Evolutionary conservation across 2,329 filamentous ascomycete species (phyloP).

Genomic region (Mycosphaerella arachidis): DNA sequence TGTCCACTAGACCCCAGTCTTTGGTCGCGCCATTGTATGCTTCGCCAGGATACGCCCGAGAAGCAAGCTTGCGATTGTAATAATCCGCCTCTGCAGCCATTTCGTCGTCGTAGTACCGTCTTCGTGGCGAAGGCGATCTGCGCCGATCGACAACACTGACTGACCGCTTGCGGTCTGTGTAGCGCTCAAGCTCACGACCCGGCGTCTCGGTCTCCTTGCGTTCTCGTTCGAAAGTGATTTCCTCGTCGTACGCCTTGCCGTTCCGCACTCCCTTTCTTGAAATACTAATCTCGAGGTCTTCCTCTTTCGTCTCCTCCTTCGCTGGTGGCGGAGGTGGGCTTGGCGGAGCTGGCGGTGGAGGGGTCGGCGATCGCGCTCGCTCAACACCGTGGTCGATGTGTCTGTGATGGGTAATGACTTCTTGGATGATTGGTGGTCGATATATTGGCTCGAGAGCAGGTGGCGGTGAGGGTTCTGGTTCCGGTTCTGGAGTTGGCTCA

Average conservation of each 20-base stretch:
- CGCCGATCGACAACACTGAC: constrained; percentile 31
- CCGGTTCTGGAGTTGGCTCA: constrained; percentile 45
- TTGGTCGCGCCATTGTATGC: constrained; percentile 68
- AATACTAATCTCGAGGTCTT: constrained; percentile 54
- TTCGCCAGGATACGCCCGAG: constrained; percentile 67
- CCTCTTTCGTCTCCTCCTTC: constrained; percentile 36
- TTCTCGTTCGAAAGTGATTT: constrained; percentile 60
- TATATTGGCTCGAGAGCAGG: constrained; percentile 61
- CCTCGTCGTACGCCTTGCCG: constrained; percentile 56
- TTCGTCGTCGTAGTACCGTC: constrained; percentile 50
- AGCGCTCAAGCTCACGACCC: constrained; percentile 32
- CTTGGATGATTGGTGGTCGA: constrained; percentile 76
- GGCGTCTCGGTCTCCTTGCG: constrained; percentile 36
- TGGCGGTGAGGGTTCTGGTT: constrained; percentile 46
- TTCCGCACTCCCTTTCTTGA: constrained; percentile 46
- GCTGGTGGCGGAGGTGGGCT: constrained; percentile 23
- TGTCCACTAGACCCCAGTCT: constrained; percentile 77
- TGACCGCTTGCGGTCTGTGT: constrained; percentile 20
- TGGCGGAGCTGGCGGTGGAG: constrained; percentile 35
- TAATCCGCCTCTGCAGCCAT: constrained; percentile 54
- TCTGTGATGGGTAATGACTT: constrained; percentile 83
- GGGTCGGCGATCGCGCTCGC: constrained; percentile 44
- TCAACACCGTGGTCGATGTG: constrained; percentile 73
- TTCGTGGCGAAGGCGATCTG: constrained; percentile 35
- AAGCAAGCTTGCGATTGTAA: constrained; percentile 63